phyloP scores from a whole-genome alignment of 139 green algal genomes.

The Yamagishiella unicocca region DNA sequence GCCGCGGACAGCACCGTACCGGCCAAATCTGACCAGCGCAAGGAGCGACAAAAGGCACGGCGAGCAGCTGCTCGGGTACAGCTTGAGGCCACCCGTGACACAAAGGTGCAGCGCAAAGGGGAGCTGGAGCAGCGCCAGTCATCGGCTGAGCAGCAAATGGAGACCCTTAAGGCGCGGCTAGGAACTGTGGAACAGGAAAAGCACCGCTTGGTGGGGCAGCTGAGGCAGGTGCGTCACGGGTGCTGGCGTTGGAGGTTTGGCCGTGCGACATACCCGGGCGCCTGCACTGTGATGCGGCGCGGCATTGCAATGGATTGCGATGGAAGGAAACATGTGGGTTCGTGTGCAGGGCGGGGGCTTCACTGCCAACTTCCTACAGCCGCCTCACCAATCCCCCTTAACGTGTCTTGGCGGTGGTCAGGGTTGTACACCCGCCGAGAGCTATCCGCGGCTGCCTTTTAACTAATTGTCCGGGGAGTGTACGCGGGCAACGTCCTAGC shows the following conservation, averaged over 20 bases:
- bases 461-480: too few species aligned
- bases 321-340: too few species aligned
- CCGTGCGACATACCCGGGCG: too few species aligned
- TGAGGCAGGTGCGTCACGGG: conserved; percentile 37
- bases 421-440: too few species aligned
- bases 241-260: not conserved
- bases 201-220: conserved; percentile 15
- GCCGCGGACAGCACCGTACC: not conserved
- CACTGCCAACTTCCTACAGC: too few species aligned
- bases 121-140: conserved; percentile 3
- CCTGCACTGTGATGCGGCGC: too few species aligned
- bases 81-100: not conserved
- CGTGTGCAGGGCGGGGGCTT: too few species aligned
- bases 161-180: conserved; percentile 23
- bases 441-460: too few species aligned
- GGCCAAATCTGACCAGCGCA: not conserved
- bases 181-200: conserved; percentile 38
- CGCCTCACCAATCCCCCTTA: too few species aligned
- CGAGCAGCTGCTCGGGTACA: not conserved
- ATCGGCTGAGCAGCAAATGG: not conserved
- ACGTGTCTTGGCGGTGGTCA: too few species aligned
- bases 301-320: too few species aligned
- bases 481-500: too few species aligned
- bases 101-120: not conserved
- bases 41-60: not conserved